Base-by-base conservation (phyloP, 1,139 yeast genomes). In the Pichia sp. region DNA sequence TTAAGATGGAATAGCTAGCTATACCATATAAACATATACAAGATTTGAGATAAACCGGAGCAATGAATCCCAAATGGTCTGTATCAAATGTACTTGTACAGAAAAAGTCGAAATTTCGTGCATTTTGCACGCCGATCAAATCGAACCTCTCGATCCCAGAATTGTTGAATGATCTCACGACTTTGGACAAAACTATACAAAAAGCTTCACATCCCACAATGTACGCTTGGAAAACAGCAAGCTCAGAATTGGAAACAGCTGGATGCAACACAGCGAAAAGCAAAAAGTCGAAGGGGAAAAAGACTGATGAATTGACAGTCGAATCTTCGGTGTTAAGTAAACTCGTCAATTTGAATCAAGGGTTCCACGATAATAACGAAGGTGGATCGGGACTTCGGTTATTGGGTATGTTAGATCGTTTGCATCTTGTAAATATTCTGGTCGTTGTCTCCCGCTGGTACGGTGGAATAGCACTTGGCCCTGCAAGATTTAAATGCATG, bases 391-490 rank as follows among this genome's bases (percentile, higher is more conserved):
- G 90, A 0, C 65, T 72, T 15, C 70, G 83, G 54, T 61, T 86
- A 15, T 64, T 84, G 53, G 78, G 80, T 10, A 67, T 82, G 3
- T 59, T 86, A 32, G 79, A 77, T 40, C 68, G 79, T 38, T 66
- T 76, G 16, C 69, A 77, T 44, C 54, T 81, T n/a, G 68, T 73
- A 10, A 82, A 84, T 63, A 76, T 82, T 0, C 62, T 85, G 19
- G 77, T 85, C 0, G 79, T 85, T 15, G 90, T 84, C 1, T 80
- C 86, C 0, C 65, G 93, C 56, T 85, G 92, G 92, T 84, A 83
- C 64, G 89, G 88, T 1, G 90, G 92, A 0, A 75, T 75, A 0
- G 85, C 85, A 1, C 62, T 85, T 45, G 92, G 93, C 0, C 74
- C 86, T 5, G 75, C 80, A 43, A 69, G 93, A 54, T 86, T 85